These are phyloP conservation scores for Trametes polyzona DNA, from an alignment of 1,284 basidiomycete genomes.

Conservation along the genomic window DNA sequence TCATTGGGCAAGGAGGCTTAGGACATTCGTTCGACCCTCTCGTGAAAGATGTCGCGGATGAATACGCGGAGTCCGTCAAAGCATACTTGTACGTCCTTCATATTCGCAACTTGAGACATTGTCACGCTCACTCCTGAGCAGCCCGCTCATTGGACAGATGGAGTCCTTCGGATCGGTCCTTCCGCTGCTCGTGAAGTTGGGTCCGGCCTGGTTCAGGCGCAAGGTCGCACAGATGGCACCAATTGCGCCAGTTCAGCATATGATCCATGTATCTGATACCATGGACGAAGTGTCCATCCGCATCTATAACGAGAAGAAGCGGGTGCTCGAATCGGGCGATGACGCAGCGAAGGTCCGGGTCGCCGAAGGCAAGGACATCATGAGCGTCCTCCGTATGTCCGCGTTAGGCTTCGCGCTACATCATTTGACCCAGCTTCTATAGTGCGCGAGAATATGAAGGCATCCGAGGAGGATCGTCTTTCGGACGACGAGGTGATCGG, in stretches of 20 bases:
- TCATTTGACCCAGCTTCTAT: no score
- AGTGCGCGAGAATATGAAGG: slow-evolving; percentile 32
- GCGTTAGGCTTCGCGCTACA: no score
- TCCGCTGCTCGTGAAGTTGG: slow-evolving; percentile 39
- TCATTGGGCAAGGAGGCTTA: slow-evolving; percentile 43
- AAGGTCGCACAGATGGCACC: slow-evolving; percentile 41
- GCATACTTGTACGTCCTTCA: slow-evolving; percentile 20
- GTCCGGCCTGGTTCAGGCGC: slow-evolving; percentile 40
- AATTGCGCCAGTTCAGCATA: slow-evolving; percentile 12
- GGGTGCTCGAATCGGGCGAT: slow-evolving; percentile 27
- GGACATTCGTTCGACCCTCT: slow-evolving; percentile 45
- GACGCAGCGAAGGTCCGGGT: slow-evolving; percentile 28
- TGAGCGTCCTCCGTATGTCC: slow-evolving; percentile 32
- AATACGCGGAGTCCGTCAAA: slow-evolving; percentile 30
- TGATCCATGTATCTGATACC: slow-evolving; percentile 31
- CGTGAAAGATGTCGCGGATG: slow-evolving; percentile 28
- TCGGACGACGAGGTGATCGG: slow-evolving; percentile 29
- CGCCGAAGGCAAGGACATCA: slow-evolving; percentile 35
- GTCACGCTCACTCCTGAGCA: no score
- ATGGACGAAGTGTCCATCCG: slow-evolving; percentile 33
- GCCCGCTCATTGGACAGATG: no score
- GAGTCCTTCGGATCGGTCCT: no score
- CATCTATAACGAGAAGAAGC: slow-evolving; percentile 28
- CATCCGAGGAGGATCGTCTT: slow-evolving; percentile 20
- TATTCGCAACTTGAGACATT: no score